These are phyloP conservation scores for Rhizomucor miehei DNA, from an alignment of 371 early-diverging fungal genomes.

Conservation along the genomic window DNA sequence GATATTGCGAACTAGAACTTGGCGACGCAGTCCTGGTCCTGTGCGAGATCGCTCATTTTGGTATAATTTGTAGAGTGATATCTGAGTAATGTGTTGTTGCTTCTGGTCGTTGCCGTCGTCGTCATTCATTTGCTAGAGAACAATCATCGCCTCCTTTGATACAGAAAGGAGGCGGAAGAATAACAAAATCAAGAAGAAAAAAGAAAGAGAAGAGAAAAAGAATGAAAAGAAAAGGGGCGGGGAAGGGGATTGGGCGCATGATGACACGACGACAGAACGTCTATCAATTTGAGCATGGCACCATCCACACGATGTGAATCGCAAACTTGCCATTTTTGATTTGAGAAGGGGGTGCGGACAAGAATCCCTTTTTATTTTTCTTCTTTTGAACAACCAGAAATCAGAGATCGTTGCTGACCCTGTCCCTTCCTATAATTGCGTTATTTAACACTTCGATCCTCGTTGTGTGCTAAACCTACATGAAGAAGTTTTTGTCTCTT, in stretches of 20 bases:
- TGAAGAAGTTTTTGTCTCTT: slow-evolving; percentile 94
- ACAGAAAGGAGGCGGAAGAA: neutral
- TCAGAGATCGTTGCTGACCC: slow-evolving; percentile 94
- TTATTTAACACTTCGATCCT: no score
- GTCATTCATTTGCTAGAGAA: neutral
- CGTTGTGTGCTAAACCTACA: slow-evolving; percentile 42
- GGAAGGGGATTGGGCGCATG: neutral
- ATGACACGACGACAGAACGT: neutral
- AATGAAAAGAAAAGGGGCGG: slow-evolving; percentile 6
- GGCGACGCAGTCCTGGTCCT: slow-evolving; percentile 26
- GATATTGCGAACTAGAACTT: slow-evolving; percentile 34
- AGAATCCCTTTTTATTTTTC: no score
- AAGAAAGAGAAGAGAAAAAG: neutral
- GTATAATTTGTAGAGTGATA: slow-evolving; percentile 33
- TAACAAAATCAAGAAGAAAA: neutral
- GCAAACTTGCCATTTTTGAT: no score
- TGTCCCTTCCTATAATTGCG: slow-evolving; percentile 75
- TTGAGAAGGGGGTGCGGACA: no score
- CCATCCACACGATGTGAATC: no score
- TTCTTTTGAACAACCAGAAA: slow-evolving; percentile 30
- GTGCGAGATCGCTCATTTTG: slow-evolving; percentile 15
- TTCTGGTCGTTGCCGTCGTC: neutral
- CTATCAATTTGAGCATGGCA: no score
- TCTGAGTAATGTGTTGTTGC: slow-evolving; percentile 16
- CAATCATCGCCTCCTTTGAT: neutral